Conservation (phyloP, 805 yeast genomes). For the Sugiyamaella smithiae region DNA sequence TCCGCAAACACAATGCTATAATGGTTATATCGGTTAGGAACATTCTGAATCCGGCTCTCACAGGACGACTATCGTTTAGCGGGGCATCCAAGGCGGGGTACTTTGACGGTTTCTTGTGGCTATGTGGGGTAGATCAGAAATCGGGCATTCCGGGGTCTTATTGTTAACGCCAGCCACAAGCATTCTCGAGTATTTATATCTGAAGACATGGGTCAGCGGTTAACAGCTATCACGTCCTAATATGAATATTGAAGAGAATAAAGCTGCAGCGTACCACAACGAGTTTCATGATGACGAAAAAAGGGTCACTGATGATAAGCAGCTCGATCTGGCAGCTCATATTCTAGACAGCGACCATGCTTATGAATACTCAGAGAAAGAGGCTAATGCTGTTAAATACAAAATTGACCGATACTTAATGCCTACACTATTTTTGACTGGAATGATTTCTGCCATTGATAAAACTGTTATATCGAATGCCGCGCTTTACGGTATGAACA, state of each 20-base stretch:
- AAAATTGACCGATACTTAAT: constrained; percentile 8
- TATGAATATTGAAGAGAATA: neutral
- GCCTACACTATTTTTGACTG: constrained; percentile 5
- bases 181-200: too few species aligned
- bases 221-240: too few species aligned
- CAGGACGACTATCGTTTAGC: too few species aligned
- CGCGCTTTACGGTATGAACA: constrained; percentile 49
- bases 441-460: constrained; percentile 36
- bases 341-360: constrained; percentile 5
- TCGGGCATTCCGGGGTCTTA: neutral
- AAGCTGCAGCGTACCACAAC: neutral
- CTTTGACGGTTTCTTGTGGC: too few species aligned
- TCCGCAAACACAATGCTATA: too few species aligned
- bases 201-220: too few species aligned
- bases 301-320: constrained; percentile 8
- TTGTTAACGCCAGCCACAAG: too few species aligned
- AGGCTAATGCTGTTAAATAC: constrained; percentile 2
- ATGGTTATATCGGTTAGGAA: too few species aligned
- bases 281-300: constrained; percentile 6
- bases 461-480: constrained; percentile 54
- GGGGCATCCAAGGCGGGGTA: too few species aligned
- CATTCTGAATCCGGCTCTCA: too few species aligned
- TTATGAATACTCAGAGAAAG: constrained; percentile 5
- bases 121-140: neutral
- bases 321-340: constrained; percentile 5